Base-by-base conservation (phyloP, 2,329 filamentous ascomycete species). In the Pseudocercospora pini-densiflorae region DNA sequence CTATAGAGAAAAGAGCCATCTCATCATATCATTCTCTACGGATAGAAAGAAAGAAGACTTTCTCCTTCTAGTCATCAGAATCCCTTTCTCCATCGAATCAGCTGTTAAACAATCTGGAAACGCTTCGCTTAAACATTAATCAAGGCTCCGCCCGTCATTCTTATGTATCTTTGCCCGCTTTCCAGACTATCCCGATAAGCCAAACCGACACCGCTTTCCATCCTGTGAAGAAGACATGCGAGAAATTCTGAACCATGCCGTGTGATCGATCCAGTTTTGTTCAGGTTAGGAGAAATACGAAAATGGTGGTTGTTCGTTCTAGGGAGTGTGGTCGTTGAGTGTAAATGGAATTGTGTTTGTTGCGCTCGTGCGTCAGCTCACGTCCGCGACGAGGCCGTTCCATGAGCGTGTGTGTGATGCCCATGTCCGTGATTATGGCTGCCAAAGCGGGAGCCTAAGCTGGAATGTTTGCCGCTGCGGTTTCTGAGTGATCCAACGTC, bases 401-500 rank as follows among this genome's bases (percentile, higher is more conserved):
- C 64, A 53, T 66, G 64, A 49, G 60, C 45, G 27, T 66, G 67
- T 27, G 63, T 59, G 63, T 65, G 68, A 31, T 61, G 40, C 19
- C 40, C 58, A 10, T 19, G 40, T n/a, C 58, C 58, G 45, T 63
- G 61, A 31, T n/a, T 31, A 23, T 68, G 65, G 53, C 62, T 59
- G 53, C 61, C 62, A 49, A 68, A 64, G 29, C 67, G 64, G 21
- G 49, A 62, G 27, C 53, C 57, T 27, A 62, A 33, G 33, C 58
- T 68, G 14, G 61, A 60, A 16, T 64, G 68, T 43, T 54, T 59
- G 24, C 68, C 68, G 19, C 65, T 68, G 43, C 65, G 65, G 23
- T 70, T 69, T 51, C 75, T 76, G 36, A 85, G 75, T 24, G 82
- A 81, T 29, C 79, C 83, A 43, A 86, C 83, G 68, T 85, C 82